Percentiles rank a stretch among this genome's conserved stretches.
These are phyloP conservation scores for Pholiota microspora DNA, from an alignment of 768 basidiomycete species.

Conservation along the genomic window DNA sequence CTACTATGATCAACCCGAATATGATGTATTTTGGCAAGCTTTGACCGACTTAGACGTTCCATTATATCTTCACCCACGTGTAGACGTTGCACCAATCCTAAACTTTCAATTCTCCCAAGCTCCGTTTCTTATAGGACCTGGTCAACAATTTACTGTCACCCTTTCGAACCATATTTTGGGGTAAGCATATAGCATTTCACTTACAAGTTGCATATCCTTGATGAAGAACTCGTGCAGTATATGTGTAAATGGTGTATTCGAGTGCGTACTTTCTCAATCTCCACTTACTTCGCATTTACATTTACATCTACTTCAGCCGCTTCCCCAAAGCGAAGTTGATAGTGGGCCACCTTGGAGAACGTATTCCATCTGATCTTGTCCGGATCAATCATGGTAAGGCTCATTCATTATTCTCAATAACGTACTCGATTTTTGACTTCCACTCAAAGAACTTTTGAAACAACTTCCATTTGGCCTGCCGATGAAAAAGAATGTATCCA, in stretches of 20 bases:
- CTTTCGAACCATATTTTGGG: slow-evolving; percentile 36
- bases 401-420: background rate
- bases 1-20: slow-evolving; percentile 35
- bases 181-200: slow-evolving; percentile 9
- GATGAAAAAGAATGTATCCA: slow-evolving; percentile 35
- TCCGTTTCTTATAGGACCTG: slow-evolving; percentile 29
- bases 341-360: slow-evolving; percentile 43
- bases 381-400: slow-evolving; percentile 39
- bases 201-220: background rate
- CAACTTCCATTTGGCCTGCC: slow-evolving; percentile 28
- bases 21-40: slow-evolving; percentile 34
- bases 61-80: slow-evolving; percentile 35
- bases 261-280: background rate
- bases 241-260: slow-evolving; percentile 4
- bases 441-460: slow-evolving; percentile 27
- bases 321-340: slow-evolving; percentile 40
- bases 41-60: slow-evolving; percentile 37
- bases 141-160: slow-evolving; percentile 35
- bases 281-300: background rate
- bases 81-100: slow-evolving; percentile 25
- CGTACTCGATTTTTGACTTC: background rate
- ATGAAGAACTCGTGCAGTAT: background rate
- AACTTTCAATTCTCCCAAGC: slow-evolving; percentile 27
- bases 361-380: slow-evolving; percentile 39
- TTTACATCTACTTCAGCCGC: slow-evolving; percentile 26